Percentiles rank a stretch among this genome's conserved stretches.
phyloP scores from a whole-genome alignment of 257 asterid species.

The Solanum appendiculatum region DNA sequence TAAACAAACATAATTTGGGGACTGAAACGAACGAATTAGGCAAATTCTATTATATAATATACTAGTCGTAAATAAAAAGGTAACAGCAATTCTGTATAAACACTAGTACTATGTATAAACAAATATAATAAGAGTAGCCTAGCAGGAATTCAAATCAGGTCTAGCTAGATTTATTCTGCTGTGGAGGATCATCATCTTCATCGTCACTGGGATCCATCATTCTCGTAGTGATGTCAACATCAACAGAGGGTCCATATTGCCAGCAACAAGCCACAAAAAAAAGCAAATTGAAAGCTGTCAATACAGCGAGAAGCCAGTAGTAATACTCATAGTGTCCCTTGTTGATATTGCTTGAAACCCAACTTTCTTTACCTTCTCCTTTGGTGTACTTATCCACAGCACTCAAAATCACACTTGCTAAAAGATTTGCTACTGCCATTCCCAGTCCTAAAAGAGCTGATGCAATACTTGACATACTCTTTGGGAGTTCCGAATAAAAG shows the following conservation, averaged over 20 bases:
- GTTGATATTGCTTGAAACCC: conserved; percentile 49
- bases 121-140: neutral
- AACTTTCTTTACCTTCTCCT: conserved; percentile 36
- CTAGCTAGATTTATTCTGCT: neutral
- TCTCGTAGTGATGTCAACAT: neutral
- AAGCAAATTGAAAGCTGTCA: conserved; percentile 25
- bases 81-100: neutral
- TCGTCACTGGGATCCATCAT: neutral
- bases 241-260: conserved; percentile 40
- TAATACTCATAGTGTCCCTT: conserved; percentile 50
- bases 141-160: neutral
- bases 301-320: conserved; percentile 40
- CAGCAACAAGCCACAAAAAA: conserved; percentile 37
- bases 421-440: conserved; percentile 34
- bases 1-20: too few species aligned
- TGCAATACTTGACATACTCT: conserved; percentile 49
- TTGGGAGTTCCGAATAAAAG: conserved; percentile 53
- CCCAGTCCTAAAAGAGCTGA: conserved; percentile 43
- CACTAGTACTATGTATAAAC: neutral
- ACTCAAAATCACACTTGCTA: conserved; percentile 35
- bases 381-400: conserved; percentile 24
- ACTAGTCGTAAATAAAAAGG: neutral
- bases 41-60: too few species aligned
- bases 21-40: too few species aligned
- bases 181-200: too few species aligned